A percentile compares a stretch with the other conserved stretches of the same genome.
Evolutionary conservation across 2,329 filamentous ascomycete species (phyloP).

Genomic region (Hymenoscyphus linearis): DNA sequence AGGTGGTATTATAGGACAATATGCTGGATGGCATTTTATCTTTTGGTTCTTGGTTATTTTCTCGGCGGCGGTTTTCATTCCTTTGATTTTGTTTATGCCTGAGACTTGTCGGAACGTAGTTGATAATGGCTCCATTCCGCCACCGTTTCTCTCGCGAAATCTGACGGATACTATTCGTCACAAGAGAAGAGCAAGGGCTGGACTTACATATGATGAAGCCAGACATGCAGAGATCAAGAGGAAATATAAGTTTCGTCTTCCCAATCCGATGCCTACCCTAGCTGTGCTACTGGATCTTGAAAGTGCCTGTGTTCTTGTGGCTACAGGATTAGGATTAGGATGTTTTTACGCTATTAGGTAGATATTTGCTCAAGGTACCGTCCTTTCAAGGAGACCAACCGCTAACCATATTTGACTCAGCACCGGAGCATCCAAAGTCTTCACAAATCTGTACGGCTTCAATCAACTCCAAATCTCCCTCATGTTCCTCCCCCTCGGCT

Average conservation of each 20-base stretch:
- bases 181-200: slow-evolving; percentile 12
- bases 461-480: slow-evolving; percentile 50
- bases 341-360: slow-evolving; percentile 42
- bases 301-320: slow-evolving; percentile 40
- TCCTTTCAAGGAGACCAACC: not conserved
- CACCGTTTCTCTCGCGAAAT: slow-evolving; percentile 51
- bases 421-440: slow-evolving; percentile 36
- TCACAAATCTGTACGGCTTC: slow-evolving; percentile 51
- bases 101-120: slow-evolving; percentile 47
- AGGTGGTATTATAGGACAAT: slow-evolving; percentile 23
- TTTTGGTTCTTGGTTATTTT: slow-evolving; percentile 44
- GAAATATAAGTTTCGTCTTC: slow-evolving; percentile 27
- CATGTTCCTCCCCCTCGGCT: slow-evolving; percentile 46
- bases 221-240: slow-evolving; percentile 29
- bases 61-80: slow-evolving; percentile 16
- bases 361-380: not conserved
- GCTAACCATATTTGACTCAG: not conserved
- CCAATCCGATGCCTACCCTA: slow-evolving; percentile 39
- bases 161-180: slow-evolving; percentile 38
- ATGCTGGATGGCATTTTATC: slow-evolving; percentile 32
- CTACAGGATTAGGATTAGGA: slow-evolving; percentile 39
- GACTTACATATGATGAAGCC: slow-evolving; percentile 13
- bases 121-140: slow-evolving; percentile 51
- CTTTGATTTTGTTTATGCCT: slow-evolving; percentile 38
- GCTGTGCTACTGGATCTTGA: slow-evolving; percentile 39